Base-by-base conservation (phyloP, 1,139 yeast species). In the Geotrichum restrictum region DNA sequence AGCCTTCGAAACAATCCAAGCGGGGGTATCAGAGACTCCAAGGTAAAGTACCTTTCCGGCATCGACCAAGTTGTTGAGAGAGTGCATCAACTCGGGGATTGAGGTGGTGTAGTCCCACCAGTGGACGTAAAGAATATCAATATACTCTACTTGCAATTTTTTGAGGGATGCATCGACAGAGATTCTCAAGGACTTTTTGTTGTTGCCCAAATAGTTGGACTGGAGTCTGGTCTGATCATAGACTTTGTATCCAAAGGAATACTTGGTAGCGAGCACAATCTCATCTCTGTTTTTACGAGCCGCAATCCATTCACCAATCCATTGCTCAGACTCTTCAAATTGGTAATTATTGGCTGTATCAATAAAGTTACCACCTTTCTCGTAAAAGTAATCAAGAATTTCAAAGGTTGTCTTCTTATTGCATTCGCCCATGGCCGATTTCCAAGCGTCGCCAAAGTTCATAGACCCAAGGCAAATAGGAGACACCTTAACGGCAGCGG, bases 371-470 rank as follows among this genome's bases (percentile, higher is more conserved):
- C 37, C 37, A 7, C 37, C 37, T 5, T 34, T 34, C 10, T 34
- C 37, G 37, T 34, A 34, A 16, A 34, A 34, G 19, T 11, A n/a
- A n/a, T 34, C 37, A 5, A 34, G 37, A 5, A 34, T 34, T n/a
- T 34, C 37, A 34, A 34, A 34, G 18, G 18, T n/a, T 3, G 14
- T n/a, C 18, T 34, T 16, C 37, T 34, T 34, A 16, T 2, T 34
- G 18, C 14, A n/a, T n/a, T 34, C 37, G 14, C 37, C 37, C 37
- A 34, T 34, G 37, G 18, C 14, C 19, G 8, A 8, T 16, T 34
- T 34, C 37, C 37, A 34, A 8, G 37, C 37, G n/a, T 34, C 37
- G 5, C 37, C 37, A 34, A 34, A 34, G 37, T 34, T 34, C 37
- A 34, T 34, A n/a, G 19, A n/a, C 2, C 37, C 37, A 11, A 34